A percentile compares a stretch with the other conserved stretches of the same genome.
These are phyloP conservation scores for Aphanocladium album DNA, from an alignment of 2,329 filamentous ascomycete species.

Conservation along the genomic window DNA sequence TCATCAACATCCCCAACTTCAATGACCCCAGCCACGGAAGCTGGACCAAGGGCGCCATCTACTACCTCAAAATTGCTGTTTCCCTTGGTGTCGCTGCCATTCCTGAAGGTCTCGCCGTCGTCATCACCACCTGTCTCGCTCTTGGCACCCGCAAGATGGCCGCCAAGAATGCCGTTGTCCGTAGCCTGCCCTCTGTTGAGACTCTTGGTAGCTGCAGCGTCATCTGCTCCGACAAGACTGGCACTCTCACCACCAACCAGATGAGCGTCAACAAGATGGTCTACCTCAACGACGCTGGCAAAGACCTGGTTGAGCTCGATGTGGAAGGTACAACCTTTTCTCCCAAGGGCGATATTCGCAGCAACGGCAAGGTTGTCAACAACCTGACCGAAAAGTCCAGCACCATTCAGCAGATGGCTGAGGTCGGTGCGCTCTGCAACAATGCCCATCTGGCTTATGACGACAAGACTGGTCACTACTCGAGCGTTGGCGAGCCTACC, in stretches of 20 bases:
- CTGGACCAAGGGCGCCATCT: constrained; percentile 96
- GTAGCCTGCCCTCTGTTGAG: constrained; percentile 93
- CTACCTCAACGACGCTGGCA: constrained; percentile 69
- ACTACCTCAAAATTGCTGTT: constrained; percentile 98
- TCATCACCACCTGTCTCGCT: constrained; percentile 97
- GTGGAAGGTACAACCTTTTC: constrained; percentile 92
- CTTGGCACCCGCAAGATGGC: constrained; percentile 98
- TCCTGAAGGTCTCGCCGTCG: constrained; percentile 92
- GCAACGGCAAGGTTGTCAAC: constrained; percentile 61
- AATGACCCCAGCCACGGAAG: constrained; percentile 87
- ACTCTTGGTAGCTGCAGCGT: constrained; percentile 98
- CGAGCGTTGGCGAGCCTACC: constrained; percentile 87
- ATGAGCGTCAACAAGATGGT: constrained; percentile 97
- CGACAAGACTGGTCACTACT: constrained; percentile 65
- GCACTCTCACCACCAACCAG: constrained; percentile 95
- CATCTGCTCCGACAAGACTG: constrained; percentile 99
- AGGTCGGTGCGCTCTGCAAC: constrained; percentile 77
- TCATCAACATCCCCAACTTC: constrained; percentile 98
- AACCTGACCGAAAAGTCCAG: constrained; percentile 66
- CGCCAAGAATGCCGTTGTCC: constrained; percentile 93
- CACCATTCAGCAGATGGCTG: constrained; percentile 73
- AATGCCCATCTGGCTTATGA: constrained; percentile 82
- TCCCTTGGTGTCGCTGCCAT: constrained; percentile 97
- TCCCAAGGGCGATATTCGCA: constrained; percentile 69
- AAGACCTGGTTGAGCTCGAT: constrained; percentile 75